Evolutionary conservation across 306 rosid genomes (phyloP).

Genomic region (Trifolium pratense): DNA sequence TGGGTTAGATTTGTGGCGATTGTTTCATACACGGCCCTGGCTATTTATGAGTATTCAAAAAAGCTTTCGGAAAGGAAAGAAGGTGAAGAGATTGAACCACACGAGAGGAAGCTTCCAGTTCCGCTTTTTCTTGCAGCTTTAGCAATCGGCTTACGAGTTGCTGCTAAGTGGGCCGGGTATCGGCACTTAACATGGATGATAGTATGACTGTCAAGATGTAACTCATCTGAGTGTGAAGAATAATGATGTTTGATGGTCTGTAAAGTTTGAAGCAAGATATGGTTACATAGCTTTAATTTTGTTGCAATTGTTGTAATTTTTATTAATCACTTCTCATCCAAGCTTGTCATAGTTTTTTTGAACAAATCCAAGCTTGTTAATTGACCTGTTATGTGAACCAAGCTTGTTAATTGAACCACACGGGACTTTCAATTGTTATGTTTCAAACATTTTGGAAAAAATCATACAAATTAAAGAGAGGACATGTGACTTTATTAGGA

Average conservation of each 20-base stretch:
- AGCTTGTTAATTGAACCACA: too few relatives aligned
- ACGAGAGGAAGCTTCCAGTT: constrained; percentile 57
- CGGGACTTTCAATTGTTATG: too few relatives aligned
- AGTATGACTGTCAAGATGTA: constrained; percentile 43
- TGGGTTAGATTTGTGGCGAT: constrained; percentile 83
- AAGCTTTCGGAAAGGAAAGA: constrained; percentile 52
- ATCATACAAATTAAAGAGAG: too few relatives aligned
- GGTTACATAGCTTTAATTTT: constrained; percentile 39
- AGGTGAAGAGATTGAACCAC: constrained; percentile 44
- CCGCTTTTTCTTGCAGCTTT: constrained; percentile 77
- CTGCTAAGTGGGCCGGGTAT: constrained; percentile 93
- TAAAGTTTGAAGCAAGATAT: constrained; percentile 37
- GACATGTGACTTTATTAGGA: too few relatives aligned
- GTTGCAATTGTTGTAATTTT: constrained; percentile 17
- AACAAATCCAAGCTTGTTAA: constrained; percentile 16
- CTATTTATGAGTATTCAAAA: constrained; percentile 65
- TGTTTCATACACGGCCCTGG: constrained; percentile 61
- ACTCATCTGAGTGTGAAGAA: not conserved
- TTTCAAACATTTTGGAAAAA: too few relatives aligned
- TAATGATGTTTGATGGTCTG: constrained; percentile 26
- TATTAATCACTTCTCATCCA: constrained; percentile 25
- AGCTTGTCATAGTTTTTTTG: constrained; percentile 4
- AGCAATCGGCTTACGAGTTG: constrained; percentile 78
- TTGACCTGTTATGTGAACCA: too few relatives aligned
- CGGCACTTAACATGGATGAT: constrained; percentile 94